Evolutionary conservation across 768 basidiomycete species (phyloP).

Genomic region (Phylloporus scabripes): DNA sequence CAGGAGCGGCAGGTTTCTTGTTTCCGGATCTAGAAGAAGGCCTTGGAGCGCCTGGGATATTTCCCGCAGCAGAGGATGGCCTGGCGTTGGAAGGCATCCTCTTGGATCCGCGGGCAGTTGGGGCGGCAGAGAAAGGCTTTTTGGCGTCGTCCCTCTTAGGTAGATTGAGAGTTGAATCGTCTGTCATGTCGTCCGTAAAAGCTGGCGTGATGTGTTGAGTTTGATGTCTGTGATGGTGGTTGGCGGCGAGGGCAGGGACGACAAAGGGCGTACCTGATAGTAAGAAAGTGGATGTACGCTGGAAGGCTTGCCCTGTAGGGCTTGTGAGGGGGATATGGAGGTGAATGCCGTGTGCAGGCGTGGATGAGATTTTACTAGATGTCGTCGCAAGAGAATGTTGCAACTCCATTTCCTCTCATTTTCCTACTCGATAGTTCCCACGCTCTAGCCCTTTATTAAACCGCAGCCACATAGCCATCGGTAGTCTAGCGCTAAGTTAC

Average conservation of each 20-base stretch:
- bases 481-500: constrained; percentile 15
- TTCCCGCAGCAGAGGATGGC: constrained; percentile 38
- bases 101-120: constrained; percentile 52
- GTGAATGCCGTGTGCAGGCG: constrained; percentile 53
- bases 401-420: constrained; percentile 7
- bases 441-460: constrained; percentile 8
- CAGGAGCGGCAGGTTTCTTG: constrained; percentile 44
- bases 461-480: constrained; percentile 10
- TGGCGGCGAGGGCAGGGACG: constrained; percentile 13
- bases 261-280: constrained; percentile 37
- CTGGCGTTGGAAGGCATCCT: constrained; percentile 46
- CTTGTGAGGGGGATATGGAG: constrained; percentile 64
- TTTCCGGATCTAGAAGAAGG: constrained; percentile 65
- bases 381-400: constrained; percentile 34
- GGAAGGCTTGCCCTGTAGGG: constrained; percentile 86
- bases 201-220: constrained; percentile 40
- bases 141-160: constrained; percentile 67
- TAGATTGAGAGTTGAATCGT: constrained; percentile 52
- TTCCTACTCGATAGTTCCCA: constrained; percentile 24
- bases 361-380: constrained; percentile 42
- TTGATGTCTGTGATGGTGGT: constrained; percentile 36
- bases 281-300: constrained; percentile 39
- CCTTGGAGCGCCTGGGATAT: constrained; percentile 42
- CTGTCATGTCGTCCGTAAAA: constrained; percentile 84
- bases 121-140: constrained; percentile 41